Percentiles rank a stretch among this genome's conserved stretches.
phyloP scores from a whole-genome alignment of 2,329 filamentous ascomycete genomes.

The Aspergillus fijiensis region DNA sequence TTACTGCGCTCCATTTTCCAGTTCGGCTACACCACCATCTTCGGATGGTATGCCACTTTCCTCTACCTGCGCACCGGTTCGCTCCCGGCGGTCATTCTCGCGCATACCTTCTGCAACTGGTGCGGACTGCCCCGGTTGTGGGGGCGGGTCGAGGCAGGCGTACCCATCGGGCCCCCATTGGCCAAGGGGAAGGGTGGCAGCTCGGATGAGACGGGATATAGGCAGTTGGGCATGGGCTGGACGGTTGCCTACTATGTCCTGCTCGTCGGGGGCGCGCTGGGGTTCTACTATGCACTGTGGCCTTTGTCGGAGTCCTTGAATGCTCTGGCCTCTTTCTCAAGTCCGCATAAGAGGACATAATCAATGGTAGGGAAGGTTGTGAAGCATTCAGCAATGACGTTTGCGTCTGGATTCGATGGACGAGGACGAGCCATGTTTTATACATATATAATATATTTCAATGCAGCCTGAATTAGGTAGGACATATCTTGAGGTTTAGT shows the following conservation, averaged over 20 bases:
- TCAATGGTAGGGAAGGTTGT: neutral
- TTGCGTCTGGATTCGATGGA: neutral
- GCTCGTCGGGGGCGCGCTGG: slow-evolving; percentile 67
- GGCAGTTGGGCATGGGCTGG: slow-evolving; percentile 55
- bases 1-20: slow-evolving; percentile 76
- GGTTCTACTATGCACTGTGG: slow-evolving; percentile 72
- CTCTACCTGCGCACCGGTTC: slow-evolving; percentile 83
- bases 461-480: neutral
- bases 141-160: slow-evolving; percentile 65
- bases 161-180: slow-evolving; percentile 38
- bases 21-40: slow-evolving; percentile 85
- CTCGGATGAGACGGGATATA: slow-evolving; percentile 24
- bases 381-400: neutral
- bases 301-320: slow-evolving; percentile 61
- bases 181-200: slow-evolving; percentile 43
- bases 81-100: slow-evolving; percentile 69
- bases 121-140: slow-evolving; percentile 85
- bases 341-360: neutral
- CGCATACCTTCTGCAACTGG: slow-evolving; percentile 89
- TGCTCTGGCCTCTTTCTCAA: slow-evolving; percentile 37
- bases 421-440: neutral
- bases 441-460: neutral
- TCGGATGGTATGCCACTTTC: slow-evolving; percentile 91
- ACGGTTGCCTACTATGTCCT: slow-evolving; percentile 77
- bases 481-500: too few species aligned